A percentile compares a stretch with the other conserved stretches of the same genome.
Conservation (phyloP, 2,329 filamentous ascomycete genomes). For the Penicillium frequentans region DNA sequence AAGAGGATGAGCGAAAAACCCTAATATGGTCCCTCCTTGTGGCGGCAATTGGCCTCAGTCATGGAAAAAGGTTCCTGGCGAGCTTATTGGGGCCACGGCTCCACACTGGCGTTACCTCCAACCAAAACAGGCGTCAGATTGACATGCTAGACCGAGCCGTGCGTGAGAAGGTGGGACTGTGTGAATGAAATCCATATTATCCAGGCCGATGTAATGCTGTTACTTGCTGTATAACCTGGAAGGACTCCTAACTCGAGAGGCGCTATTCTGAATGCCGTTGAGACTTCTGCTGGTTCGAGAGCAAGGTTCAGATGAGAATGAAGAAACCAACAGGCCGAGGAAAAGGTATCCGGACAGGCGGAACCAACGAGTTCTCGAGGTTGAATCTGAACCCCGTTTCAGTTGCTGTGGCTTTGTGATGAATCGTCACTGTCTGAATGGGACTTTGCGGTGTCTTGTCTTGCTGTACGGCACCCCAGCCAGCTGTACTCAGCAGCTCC, state of each 20-base stretch:
- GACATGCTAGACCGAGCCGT: not conserved
- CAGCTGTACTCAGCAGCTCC: not conserved
- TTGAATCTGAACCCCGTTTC: not conserved
- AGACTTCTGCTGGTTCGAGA: not conserved
- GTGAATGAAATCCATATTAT: not conserved
- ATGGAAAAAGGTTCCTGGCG: constrained; percentile 24
- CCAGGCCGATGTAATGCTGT: not conserved
- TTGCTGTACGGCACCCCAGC: not conserved
- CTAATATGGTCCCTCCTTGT: constrained; percentile 5
- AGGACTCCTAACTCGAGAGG: not conserved
- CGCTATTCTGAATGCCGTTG: not conserved
- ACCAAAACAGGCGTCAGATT: constrained; percentile 1
- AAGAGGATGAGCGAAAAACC: constrained; percentile 9
- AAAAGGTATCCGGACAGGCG: not conserved
- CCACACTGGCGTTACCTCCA: constrained; percentile 8
- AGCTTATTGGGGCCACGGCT: constrained; percentile 21
- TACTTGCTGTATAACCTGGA: not conserved
- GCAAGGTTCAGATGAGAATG: not conserved
- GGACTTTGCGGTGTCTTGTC: not conserved
- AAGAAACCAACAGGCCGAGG: not conserved
- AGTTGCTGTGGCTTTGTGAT: not conserved
- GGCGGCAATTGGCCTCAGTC: constrained; percentile 19
- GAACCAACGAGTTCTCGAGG: not conserved
- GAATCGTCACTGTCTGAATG: not conserved
- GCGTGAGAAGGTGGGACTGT: not conserved